Evolutionary conservation across 2,329 filamentous ascomycete genomes (phyloP).

Genomic region (Cryphonectria carpinicola): DNA sequence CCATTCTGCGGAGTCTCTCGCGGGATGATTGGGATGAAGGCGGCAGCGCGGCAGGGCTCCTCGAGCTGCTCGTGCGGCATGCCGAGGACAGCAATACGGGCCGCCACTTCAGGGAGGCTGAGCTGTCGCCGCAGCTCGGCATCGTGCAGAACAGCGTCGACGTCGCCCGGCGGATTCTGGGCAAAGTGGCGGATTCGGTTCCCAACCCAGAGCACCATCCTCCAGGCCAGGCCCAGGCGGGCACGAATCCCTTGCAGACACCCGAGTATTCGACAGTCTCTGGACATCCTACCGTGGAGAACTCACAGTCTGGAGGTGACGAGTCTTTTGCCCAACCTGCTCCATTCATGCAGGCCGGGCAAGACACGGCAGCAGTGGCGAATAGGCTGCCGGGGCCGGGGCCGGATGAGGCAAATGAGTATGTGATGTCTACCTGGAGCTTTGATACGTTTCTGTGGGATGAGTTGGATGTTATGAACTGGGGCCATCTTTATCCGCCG

Average conservation of each 20-base stretch:
- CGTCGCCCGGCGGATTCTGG: background rate
- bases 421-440: background rate
- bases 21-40: background rate
- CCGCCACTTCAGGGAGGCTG: background rate
- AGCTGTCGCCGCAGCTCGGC: slow-evolving; percentile 1
- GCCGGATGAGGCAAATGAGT: background rate
- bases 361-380: background rate
- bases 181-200: background rate
- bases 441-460: slow-evolving; percentile 3
- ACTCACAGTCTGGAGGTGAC: background rate
- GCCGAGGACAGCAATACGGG: slow-evolving; percentile 3
- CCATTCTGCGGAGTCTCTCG: background rate
- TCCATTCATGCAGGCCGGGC: background rate
- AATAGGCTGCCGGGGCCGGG: background rate
- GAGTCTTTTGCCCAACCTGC: background rate
- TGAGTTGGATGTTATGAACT: slow-evolving; percentile 4
- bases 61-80: slow-evolving; percentile 6
- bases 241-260: background rate
- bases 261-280: background rate
- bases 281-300: background rate
- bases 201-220: background rate
- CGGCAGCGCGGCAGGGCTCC: background rate
- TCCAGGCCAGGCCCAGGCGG: background rate
- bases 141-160: slow-evolving; percentile 9
- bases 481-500: background rate